phyloP scores from a whole-genome alignment of 2,329 filamentous ascomycete genomes.

The Fusarium xyrophilum region DNA sequence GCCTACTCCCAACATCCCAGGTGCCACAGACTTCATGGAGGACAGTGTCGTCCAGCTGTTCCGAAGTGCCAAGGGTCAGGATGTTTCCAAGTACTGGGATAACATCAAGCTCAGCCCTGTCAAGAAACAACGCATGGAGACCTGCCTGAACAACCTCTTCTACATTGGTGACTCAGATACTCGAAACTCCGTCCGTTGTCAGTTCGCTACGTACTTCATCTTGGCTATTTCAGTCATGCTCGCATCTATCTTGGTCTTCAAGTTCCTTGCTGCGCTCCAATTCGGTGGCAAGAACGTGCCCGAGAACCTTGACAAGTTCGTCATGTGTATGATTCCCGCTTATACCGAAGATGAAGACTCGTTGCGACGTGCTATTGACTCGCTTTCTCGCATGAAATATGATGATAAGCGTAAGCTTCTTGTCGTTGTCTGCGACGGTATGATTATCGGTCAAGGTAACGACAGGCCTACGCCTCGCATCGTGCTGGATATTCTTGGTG shows the following conservation, averaged over 20 bases:
- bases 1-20: slow-evolving; percentile 52
- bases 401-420: slow-evolving; percentile 98
- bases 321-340: slow-evolving; percentile 96
- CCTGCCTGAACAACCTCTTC: slow-evolving; percentile 92
- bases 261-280: slow-evolving; percentile 95
- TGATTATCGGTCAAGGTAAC: slow-evolving; percentile 99
- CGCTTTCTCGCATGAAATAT: slow-evolving; percentile 91
- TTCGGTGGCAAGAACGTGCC: slow-evolving; percentile 91
- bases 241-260: slow-evolving; percentile 85
- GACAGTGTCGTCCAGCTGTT: slow-evolving; percentile 77
- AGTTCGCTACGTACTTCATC: slow-evolving; percentile 89
- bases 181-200: slow-evolving; percentile 81
- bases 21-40: slow-evolving; percentile 82
- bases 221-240: slow-evolving; percentile 84
- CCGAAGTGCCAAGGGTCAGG: slow-evolving; percentile 74
- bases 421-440: slow-evolving; percentile 92
- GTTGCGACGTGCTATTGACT: slow-evolving; percentile 94
- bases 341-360: slow-evolving; percentile 99
- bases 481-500: slow-evolving; percentile 94
- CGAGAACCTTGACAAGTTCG: slow-evolving; percentile 96
- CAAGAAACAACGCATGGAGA: slow-evolving; percentile 72
- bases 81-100: slow-evolving; percentile 86
- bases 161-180: slow-evolving; percentile 93
- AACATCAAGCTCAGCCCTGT: slow-evolving; percentile 65
- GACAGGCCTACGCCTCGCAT: slow-evolving; percentile 95